These are phyloP conservation scores for Trichoderma endophyticum DNA, from an alignment of 2,329 filamentous ascomycete species.

Conservation along the genomic window DNA sequence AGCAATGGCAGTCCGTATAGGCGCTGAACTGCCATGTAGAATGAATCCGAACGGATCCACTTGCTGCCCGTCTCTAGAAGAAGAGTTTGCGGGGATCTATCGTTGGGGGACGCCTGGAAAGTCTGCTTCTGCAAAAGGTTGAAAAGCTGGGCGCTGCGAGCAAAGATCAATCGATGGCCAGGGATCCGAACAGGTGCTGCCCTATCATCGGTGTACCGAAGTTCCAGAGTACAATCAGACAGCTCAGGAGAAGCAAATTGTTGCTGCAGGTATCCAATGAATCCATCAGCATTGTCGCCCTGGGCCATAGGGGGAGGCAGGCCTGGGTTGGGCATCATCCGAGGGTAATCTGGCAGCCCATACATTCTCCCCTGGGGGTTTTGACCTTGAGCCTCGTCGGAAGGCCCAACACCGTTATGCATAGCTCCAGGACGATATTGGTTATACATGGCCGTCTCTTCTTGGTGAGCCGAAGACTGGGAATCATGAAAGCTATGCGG, in stretches of 20 bases:
- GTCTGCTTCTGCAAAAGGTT: constrained; percentile 28
- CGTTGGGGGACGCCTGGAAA: constrained; percentile 30
- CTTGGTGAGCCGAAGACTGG: constrained; percentile 51
- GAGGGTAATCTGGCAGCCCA: constrained; percentile 30
- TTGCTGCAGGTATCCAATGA: constrained; percentile 40
- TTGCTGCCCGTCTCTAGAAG: constrained; percentile 49
- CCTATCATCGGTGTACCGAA: constrained; percentile 42
- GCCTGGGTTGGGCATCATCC: constrained; percentile 33
- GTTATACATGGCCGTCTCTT: constrained; percentile 42
- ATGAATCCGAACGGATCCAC: constrained; percentile 54
- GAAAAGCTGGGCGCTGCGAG: constrained; percentile 44
- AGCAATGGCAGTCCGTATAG: constrained; percentile 56
- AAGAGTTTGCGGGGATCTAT: constrained; percentile 28
- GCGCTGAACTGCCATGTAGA: constrained; percentile 55
- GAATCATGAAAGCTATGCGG: constrained; percentile 62
- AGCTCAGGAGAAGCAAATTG: constrained; percentile 32
- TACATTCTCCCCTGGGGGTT: constrained; percentile 33
- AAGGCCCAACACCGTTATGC: constrained; percentile 35
- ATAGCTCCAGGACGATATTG: constrained; percentile 40
- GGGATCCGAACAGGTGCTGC: constrained; percentile 42
- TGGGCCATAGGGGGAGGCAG: constrained; percentile 29
- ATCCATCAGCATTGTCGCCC: constrained; percentile 35
- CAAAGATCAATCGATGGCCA: constrained; percentile 55
- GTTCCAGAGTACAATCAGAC: constrained; percentile 47
- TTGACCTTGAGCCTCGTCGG: constrained; percentile 32